phyloP scores from a whole-genome alignment of 495 filamentous ascomycete genomes.

The Xylaria castorea region DNA sequence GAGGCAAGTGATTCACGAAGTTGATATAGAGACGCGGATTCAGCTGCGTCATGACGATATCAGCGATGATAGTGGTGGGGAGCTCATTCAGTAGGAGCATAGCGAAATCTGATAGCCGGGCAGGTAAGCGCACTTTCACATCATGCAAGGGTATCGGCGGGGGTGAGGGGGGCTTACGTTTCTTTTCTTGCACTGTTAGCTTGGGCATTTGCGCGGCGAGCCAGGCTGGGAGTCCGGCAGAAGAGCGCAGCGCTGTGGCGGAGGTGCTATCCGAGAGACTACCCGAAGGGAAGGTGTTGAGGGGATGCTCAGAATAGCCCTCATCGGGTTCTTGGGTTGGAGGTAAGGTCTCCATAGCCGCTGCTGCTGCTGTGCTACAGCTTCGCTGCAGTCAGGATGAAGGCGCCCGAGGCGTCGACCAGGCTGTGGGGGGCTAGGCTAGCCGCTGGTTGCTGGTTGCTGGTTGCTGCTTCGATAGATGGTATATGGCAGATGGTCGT shows the following conservation, averaged over 20 bases:
- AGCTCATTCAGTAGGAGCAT: slow-evolving; percentile 74
- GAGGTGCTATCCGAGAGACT: slow-evolving; percentile 34
- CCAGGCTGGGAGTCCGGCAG: slow-evolving; percentile 50
- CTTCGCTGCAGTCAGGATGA: not conserved
- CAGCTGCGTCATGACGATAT: slow-evolving; percentile 74
- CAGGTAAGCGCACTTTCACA: slow-evolving; percentile 4
- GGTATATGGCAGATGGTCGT: not conserved
- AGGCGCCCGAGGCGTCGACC: slow-evolving; percentile 7
- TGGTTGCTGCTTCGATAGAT: not conserved
- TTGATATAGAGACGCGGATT: slow-evolving; percentile 88
- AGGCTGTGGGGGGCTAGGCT: not conserved
- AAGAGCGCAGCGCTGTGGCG: slow-evolving; percentile 36
- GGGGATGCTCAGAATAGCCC: slow-evolving; percentile 65
- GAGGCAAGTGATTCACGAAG: slow-evolving; percentile 82
- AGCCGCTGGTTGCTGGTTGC: not conserved
- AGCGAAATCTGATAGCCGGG: slow-evolving; percentile 57
- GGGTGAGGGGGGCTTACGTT: slow-evolving; percentile 47
- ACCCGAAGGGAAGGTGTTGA: slow-evolving; percentile 49
- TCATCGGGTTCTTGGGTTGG: slow-evolving; percentile 58
- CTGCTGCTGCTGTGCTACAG: slow-evolving; percentile 2
- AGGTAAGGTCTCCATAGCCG: slow-evolving; percentile 45
- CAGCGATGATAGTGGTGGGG: slow-evolving; percentile 74
- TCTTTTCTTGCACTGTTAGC: slow-evolving; percentile 54
- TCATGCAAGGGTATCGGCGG: not conserved
- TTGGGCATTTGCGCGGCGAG: slow-evolving; percentile 52